A percentile compares a stretch with the other conserved stretches of the same genome.
These are phyloP conservation scores for Rhododendron vialii DNA, from an alignment of 148 eudicot genomes.

Conservation along the genomic window DNA sequence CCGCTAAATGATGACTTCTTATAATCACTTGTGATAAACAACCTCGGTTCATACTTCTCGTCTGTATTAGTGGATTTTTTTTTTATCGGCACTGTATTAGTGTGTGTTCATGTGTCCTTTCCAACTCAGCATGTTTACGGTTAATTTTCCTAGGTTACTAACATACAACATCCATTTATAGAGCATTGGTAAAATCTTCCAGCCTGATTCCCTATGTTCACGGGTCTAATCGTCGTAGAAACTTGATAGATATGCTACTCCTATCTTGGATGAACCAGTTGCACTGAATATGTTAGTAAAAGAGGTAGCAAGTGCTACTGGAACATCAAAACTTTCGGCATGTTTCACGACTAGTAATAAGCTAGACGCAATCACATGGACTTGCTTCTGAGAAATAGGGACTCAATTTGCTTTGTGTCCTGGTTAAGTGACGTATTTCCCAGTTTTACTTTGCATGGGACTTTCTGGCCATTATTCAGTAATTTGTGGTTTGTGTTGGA, in stretches of 20 bases:
- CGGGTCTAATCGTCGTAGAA: background rate
- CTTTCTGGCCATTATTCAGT: background rate
- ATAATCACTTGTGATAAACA: background rate
- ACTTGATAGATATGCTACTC: background rate
- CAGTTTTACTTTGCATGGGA: background rate
- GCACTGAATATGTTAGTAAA: background rate
- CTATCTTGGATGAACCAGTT: background rate
- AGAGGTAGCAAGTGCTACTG: slow-evolving; percentile 3
- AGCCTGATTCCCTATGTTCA: background rate
- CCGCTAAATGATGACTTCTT: background rate
- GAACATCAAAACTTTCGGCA: background rate
- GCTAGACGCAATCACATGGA: background rate
- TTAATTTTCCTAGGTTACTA: background rate
- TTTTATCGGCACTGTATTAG: too few species aligned
- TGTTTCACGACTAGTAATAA: background rate
- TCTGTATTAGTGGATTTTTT: background rate
- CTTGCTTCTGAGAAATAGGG: background rate
- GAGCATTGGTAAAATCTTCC: background rate
- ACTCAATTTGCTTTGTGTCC: background rate
- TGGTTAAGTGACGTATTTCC: background rate
- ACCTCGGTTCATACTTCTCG: background rate
- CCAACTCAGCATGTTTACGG: background rate
- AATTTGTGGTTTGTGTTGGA: background rate
- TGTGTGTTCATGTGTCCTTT: background rate
- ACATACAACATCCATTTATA: background rate